These are phyloP conservation scores for Salix brachista DNA, from an alignment of 345 rosid genomes.

Conservation along the genomic window DNA sequence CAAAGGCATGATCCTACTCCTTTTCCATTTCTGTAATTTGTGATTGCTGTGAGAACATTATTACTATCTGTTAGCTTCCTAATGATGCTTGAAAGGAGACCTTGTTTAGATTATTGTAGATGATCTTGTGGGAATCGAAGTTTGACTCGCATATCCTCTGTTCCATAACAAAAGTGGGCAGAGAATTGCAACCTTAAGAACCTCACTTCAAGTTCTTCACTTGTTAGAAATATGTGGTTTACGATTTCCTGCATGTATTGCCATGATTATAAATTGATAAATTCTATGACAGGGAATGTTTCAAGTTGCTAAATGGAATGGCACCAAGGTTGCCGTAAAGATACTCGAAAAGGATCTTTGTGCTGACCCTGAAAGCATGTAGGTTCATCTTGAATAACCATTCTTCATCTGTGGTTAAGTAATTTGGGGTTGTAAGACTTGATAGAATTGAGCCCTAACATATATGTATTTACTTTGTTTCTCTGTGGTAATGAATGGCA, in stretches of 20 bases:
- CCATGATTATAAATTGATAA: neutral
- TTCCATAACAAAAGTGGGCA: neutral
- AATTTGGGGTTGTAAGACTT: neutral
- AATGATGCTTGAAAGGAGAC: neutral
- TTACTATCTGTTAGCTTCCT: neutral
- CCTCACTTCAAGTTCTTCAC: neutral
- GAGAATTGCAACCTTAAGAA: neutral
- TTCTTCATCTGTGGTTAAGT: neutral
- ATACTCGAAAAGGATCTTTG: constrained; percentile 74
- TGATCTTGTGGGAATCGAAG: neutral
- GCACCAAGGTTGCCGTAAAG: constrained; percentile 86
- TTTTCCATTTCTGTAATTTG: neutral
- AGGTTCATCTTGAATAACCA: constrained; percentile 14
- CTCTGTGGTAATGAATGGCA: constrained; percentile 23
- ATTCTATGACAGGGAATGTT: constrained; percentile 60
- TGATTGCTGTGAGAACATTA: neutral
- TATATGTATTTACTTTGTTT: constrained; percentile 4
- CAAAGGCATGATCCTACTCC: constrained; percentile 51
- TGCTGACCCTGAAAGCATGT: constrained; percentile 69
- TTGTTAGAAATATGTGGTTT: neutral
- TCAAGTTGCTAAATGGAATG: constrained; percentile 99
- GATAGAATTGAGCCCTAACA: neutral
- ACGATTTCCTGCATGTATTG: neutral
- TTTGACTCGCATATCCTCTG: neutral
- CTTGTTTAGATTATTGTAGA: neutral